Base-by-base conservation (phyloP, 768 basidiomycete species). In the Pulveroboletus sp. region DNA sequence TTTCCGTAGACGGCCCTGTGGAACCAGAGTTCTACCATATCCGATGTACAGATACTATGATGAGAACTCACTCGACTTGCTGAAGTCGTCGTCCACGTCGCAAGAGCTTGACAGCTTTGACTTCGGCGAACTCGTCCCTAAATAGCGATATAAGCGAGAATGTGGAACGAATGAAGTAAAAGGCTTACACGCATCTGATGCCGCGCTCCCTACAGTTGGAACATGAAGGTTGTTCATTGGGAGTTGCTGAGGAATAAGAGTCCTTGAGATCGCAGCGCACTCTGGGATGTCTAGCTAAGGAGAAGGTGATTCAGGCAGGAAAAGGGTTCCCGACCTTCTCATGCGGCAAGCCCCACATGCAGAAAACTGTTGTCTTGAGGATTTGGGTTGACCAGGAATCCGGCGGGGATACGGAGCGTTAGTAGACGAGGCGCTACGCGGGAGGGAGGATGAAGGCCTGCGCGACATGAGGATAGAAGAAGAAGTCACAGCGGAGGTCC, bases 231-330 rank as follows among this genome's bases (percentile, higher is more conserved):
- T 61, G 71, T 16, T 68, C 78, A 73, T 57, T 68, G 68, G 38
- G 70, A 66, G 75, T 64, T n/a, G 74, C 65, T 39, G 77, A 69
- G 34, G 81, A 70, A 45, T 81, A 77, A 36, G 85, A 74, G 68
- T 94, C 90, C 66, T 95, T 94, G 48, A 95, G 79, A 74, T 95
- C 93, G 64, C 93, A 96, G 47, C 90, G 89, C 19, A 96, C 93
- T 64, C 90, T 93, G 61, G 23, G 40, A 43, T 4, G 26, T 19
- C 4, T 12, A 60, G 38, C 12, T n/a, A 16, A 16, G 16, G n/a
- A 20, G n/a, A 6, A 6, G 52, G n/a, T n/a, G n/a, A n/a, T n/a
- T n/a, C n/a, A 26, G 36, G 39, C 20, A 20, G 22, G 46, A 23
- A 0, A 38, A 47, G 32, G 45, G 42, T 40, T 31, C 56, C 70